Percentiles rank a stretch among this genome's conserved stretches.
phyloP scores from a whole-genome alignment of 2,329 filamentous ascomycete species.

The Alternaria brassicicola region DNA sequence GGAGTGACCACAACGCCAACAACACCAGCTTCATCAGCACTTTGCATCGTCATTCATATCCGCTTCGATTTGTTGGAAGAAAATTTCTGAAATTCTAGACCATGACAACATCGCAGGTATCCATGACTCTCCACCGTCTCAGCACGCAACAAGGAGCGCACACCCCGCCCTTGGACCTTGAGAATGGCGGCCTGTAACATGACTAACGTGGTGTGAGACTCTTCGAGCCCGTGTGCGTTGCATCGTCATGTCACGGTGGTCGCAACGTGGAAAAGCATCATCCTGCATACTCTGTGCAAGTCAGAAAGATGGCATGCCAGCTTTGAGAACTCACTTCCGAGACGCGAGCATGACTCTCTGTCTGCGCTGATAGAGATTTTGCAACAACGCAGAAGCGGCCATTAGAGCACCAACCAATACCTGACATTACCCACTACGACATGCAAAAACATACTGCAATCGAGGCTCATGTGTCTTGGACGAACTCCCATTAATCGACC shows the following conservation, averaged over 20 bases:
- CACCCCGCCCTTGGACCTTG: conserved; percentile 13
- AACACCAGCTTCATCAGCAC: neutral
- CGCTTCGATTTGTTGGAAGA: neutral
- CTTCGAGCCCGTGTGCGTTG: neutral
- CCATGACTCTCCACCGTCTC: conserved; percentile 24
- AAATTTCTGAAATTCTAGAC: neutral
- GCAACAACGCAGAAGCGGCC: neutral
- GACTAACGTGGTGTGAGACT: neutral
- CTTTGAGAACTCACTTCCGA: neutral
- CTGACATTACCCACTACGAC: neutral
- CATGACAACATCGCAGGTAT: conserved; percentile 4
- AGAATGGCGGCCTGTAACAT: neutral
- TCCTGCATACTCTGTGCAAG: neutral
- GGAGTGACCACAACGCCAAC: conserved; percentile 10
- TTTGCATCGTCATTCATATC: conserved; percentile 5
- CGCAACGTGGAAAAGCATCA: too few species aligned
- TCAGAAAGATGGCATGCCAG: neutral
- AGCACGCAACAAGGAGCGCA: neutral
- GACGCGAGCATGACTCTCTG: neutral
- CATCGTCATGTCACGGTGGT: too few species aligned
- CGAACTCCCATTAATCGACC: neutral
- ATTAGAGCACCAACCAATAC: neutral
- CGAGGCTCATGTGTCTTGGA: neutral
- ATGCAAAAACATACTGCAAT: conserved; percentile 10
- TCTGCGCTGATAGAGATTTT: neutral